These are phyloP conservation scores for Hypoxylon sp. DNA, from an alignment of 2,329 filamentous ascomycete genomes.

Conservation along the genomic window DNA sequence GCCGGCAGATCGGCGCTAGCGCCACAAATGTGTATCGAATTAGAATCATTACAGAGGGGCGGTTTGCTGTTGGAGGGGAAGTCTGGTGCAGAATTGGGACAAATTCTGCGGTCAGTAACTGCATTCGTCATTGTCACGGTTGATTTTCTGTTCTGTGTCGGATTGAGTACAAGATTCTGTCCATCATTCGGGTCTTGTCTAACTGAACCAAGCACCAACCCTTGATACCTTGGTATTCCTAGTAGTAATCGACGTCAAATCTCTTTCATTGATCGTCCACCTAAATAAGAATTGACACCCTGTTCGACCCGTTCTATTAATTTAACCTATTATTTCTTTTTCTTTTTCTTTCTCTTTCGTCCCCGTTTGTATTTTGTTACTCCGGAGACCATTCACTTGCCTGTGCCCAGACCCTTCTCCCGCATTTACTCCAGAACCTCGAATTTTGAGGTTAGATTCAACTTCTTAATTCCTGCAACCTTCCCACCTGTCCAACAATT, in stretches of 20 bases:
- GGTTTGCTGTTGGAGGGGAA: conserved; percentile 19
- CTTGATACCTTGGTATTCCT: too few relatives aligned
- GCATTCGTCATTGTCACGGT: conserved; percentile 33
- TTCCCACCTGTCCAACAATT: conserved; percentile 22
- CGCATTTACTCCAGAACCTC: conserved; percentile 11
- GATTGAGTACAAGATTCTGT: conserved; percentile 13
- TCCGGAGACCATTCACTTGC: conserved; percentile 11
- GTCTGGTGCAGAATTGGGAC: conserved; percentile 12
- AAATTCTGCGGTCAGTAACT: conserved; percentile 13
- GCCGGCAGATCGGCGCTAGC: conserved; percentile 32
- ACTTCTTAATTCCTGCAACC: conserved; percentile 10
- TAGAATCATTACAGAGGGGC: conserved; percentile 14
- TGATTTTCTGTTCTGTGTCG: conserved; percentile 3
- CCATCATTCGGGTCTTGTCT: conserved; percentile 11
- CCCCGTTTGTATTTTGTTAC: conserved; percentile 12
- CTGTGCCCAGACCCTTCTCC: conserved; percentile 10
- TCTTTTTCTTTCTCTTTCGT: conserved; percentile 1
- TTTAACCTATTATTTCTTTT: conserved; percentile 18
- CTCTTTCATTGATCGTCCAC: conserved; percentile 28
- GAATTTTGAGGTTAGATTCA: conserved; percentile 10
- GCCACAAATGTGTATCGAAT: conserved; percentile 21
- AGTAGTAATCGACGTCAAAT: conserved; percentile 28
- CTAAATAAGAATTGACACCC: conserved; percentile 19
- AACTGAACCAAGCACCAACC: background rate
- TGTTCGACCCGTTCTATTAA: conserved; percentile 12